These are phyloP conservation scores for Paramyrothecium sp. DNA, from an alignment of 2,329 filamentous ascomycete genomes.

Conservation along the genomic window DNA sequence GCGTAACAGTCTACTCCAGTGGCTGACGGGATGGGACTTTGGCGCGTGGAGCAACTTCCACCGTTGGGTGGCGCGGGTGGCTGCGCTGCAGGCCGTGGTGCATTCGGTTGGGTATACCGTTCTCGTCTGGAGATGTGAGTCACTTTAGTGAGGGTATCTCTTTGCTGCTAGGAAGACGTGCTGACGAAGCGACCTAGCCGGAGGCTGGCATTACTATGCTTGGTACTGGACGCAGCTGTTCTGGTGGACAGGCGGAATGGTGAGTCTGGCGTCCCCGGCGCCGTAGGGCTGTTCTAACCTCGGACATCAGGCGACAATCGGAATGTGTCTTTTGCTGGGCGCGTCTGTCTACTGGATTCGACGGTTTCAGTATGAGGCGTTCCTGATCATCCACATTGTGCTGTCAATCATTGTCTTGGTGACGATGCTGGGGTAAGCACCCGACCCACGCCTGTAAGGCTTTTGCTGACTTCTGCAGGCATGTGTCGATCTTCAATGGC, in stretches of 20 bases:
- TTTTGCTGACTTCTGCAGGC: constrained; percentile 24
- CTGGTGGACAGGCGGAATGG: constrained; percentile 49
- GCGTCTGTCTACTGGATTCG: constrained; percentile 52
- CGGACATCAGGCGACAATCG: constrained; percentile 32
- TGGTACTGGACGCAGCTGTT: constrained; percentile 41
- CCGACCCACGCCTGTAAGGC: too few relatives aligned
- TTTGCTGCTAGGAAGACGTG: background rate
- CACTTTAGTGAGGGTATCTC: rapidly evolving
- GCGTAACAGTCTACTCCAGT: constrained; percentile 65
- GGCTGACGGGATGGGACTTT: constrained; percentile 69
- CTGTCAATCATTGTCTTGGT: constrained; percentile 48
- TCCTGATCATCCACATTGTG: constrained; percentile 48
- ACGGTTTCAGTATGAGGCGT: constrained; percentile 50
- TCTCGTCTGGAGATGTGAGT: constrained; percentile 35
- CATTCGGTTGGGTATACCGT: constrained; percentile 61
- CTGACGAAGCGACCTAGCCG: constrained; percentile 26
- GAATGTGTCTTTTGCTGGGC: constrained; percentile 43
- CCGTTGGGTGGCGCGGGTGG: constrained; percentile 62
- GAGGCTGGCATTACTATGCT: constrained; percentile 32
- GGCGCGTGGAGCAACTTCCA: constrained; percentile 67
- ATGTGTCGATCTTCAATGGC: constrained; percentile 52
- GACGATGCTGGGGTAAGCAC: constrained; percentile 49
- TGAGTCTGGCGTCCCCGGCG: constrained; percentile 17
- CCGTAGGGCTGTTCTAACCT: background rate
- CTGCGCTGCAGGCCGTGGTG: constrained; percentile 59